A percentile compares a stretch with the other conserved stretches of the same genome.
phyloP scores from a whole-genome alignment of 2,329 filamentous ascomycete species.

The Epicoccum sorghinum region DNA sequence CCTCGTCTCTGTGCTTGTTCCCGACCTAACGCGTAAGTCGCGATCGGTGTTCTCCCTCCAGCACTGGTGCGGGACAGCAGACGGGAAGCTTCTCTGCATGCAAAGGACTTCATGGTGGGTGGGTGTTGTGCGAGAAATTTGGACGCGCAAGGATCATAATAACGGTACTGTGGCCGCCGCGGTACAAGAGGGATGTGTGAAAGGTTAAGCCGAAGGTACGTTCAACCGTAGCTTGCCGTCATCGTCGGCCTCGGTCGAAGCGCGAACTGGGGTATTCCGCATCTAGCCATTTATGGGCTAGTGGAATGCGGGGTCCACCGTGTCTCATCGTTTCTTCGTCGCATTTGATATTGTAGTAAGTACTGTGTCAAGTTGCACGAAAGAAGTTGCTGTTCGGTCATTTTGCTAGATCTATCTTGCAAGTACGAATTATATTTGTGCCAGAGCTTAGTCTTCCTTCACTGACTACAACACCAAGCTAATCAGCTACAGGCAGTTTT shows the following conservation, averaged over 20 bases:
- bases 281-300: background rate
- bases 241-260: slow-evolving; percentile 24
- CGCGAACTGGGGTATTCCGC: slow-evolving; percentile 23
- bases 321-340: no score
- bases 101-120: slow-evolving; percentile 39
- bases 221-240: slow-evolving; percentile 25
- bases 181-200: slow-evolving; percentile 16
- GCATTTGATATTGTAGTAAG: no score
- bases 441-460: no score
- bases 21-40: slow-evolving; percentile 25
- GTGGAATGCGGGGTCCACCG: background rate
- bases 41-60: slow-evolving; percentile 31
- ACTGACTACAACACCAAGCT: no score
- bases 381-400: no score
- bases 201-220: slow-evolving; percentile 14
- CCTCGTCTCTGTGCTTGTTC: slow-evolving; percentile 42
- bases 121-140: slow-evolving; percentile 13
- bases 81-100: slow-evolving; percentile 39
- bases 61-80: slow-evolving; percentile 33
- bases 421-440: no score
- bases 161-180: slow-evolving; percentile 26
- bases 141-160: slow-evolving; percentile 31
- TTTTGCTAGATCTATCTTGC: no score
- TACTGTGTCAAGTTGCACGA: no score
- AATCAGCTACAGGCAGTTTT: no score